These are phyloP conservation scores for Reutealis trisperma DNA, from an alignment of 345 rosid genomes.

Conservation along the genomic window DNA sequence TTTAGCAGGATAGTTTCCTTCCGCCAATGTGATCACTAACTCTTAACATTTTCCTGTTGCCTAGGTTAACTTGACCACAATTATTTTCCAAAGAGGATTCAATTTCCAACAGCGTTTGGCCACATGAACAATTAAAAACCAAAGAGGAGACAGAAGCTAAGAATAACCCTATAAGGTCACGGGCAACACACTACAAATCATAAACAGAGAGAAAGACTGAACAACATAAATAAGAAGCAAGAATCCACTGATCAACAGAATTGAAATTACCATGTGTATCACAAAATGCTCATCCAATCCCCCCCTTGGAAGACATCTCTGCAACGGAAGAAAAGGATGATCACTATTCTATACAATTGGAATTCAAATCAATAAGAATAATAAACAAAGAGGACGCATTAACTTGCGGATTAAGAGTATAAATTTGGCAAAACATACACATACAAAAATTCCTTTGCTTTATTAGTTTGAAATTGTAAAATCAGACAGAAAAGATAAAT, in stretches of 20 bases:
- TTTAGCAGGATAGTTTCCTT: too few relatives aligned
- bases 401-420: not conserved
- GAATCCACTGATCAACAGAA: not conserved
- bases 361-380: not conserved
- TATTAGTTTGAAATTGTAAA: not conserved
- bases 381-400: not conserved
- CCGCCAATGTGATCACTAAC: not conserved
- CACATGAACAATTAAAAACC: not conserved
- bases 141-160: not conserved
- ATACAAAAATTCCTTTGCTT: too few relatives aligned
- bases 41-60: not conserved
- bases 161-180: not conserved
- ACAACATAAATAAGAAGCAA: not conserved
- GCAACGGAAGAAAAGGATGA: slow-evolving; percentile 22
- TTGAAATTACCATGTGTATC: slow-evolving; percentile 70
- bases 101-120: not conserved
- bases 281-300: slow-evolving; percentile 85
- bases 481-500: not conserved
- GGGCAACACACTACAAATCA: not conserved
- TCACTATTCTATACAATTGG: slow-evolving; percentile 15
- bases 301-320: slow-evolving; percentile 89
- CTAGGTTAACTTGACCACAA: not conserved
- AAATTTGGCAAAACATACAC: not conserved
- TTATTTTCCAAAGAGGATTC: not conserved
- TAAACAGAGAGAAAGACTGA: not conserved